Evolutionary conservation across 2,329 filamentous ascomycete genomes (phyloP).

Genomic region (Blastomyces emzantsi): DNA sequence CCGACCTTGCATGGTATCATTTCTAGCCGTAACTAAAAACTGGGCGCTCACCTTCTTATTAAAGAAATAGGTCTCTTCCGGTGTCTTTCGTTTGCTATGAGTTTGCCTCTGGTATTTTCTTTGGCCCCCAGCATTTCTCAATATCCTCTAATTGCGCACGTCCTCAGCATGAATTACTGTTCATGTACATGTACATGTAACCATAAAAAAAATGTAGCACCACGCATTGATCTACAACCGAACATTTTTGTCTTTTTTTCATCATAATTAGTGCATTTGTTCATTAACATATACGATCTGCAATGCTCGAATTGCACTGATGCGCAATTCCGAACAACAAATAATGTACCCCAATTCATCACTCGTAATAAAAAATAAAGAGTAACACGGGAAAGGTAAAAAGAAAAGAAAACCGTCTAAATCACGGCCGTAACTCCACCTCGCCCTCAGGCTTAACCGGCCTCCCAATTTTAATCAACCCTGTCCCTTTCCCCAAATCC

Average conservation of each 20-base stretch:
- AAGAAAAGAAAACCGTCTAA: conserved; percentile 5
- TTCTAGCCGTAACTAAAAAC: background rate
- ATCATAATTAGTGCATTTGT: background rate
- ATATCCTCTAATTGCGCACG: background rate
- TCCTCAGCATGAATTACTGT: background rate
- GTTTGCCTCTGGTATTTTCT: background rate
- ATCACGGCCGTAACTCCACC: conserved; percentile 22
- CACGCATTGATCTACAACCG: background rate
- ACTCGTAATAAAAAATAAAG: background rate
- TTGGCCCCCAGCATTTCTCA: background rate
- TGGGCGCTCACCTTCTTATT: background rate
- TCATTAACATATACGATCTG: background rate
- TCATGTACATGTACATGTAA: background rate
- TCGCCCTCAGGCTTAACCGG: conserved; percentile 24
- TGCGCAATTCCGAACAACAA: background rate
- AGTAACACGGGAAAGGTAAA: conserved; percentile 11
- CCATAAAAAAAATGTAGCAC: background rate
- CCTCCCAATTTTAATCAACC: conserved; percentile 27
- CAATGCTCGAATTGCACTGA: background rate
- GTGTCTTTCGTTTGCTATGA: background rate
- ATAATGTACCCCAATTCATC: background rate
- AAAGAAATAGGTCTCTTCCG: background rate
- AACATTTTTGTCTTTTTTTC: background rate
- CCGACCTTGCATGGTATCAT: background rate
- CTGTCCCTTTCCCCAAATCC: conserved; percentile 27